Conservation (phyloP, 75 land plant genomes). For the Pinus tabuliformis region DNA sequence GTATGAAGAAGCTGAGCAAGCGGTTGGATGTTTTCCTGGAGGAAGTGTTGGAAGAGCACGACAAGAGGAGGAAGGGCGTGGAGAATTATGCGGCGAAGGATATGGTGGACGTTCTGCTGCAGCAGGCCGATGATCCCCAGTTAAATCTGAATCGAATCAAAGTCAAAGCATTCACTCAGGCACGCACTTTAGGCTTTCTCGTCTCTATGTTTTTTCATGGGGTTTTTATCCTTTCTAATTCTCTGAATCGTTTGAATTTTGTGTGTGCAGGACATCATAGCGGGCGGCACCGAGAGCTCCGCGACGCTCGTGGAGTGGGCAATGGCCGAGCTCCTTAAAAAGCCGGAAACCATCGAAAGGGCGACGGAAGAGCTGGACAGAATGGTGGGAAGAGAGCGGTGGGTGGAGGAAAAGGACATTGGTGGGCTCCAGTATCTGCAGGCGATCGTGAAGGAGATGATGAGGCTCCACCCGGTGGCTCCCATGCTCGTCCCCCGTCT, state of each 20-base stretch:
- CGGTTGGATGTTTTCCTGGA: conserved; percentile 42
- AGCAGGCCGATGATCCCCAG: conserved; percentile 46
- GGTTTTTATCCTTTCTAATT: too few species aligned
- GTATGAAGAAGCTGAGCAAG: conserved; percentile 13
- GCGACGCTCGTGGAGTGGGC: conserved; percentile 14
- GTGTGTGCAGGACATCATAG: too few species aligned
- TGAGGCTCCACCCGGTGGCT: conserved; percentile 33
- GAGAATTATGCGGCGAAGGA: conserved; percentile 32
- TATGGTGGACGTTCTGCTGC: conserved; percentile 54
- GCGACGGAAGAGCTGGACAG: not conserved
- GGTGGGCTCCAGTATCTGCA: conserved; percentile 17
- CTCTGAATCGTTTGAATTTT: too few species aligned
- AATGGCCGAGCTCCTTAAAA: conserved; percentile 8
- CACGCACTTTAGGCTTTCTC: too few species aligned
- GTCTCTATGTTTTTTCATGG: too few species aligned
- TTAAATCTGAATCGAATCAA: too few species aligned
- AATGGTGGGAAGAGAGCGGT: not conserved
- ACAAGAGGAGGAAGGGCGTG: conserved; percentile 14
- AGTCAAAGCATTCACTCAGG: too few species aligned
- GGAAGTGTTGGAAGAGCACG: conserved; percentile 46
- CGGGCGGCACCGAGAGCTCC: conserved; percentile 23
- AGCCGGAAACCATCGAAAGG: conserved; percentile 6
- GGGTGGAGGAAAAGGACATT: conserved; percentile 21
- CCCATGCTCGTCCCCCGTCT: conserved; percentile 32
- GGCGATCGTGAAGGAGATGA: conserved; percentile 20